phyloP scores from a whole-genome alignment of 177 flowering plant species.

The Vitis hybrid region DNA sequence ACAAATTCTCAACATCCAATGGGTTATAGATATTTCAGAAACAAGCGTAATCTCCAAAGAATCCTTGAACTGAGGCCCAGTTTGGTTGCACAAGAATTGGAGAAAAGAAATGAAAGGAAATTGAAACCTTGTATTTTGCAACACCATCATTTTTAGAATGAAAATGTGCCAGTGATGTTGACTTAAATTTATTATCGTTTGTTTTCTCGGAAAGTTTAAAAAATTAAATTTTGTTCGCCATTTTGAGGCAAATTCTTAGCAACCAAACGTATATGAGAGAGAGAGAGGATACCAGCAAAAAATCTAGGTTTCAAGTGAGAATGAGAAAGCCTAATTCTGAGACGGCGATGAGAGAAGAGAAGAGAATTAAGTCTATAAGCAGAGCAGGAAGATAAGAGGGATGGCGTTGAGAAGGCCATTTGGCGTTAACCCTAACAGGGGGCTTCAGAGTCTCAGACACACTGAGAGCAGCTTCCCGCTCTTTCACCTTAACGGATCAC shows the following conservation, averaged over 20 bases:
- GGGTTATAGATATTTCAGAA: neutral
- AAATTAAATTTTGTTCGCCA: neutral
- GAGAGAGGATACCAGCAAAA: slow-evolving; percentile 29
- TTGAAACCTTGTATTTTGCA: too few relatives aligned
- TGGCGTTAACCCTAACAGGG: neutral
- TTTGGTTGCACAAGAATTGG: neutral
- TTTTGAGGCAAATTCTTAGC: too few relatives aligned
- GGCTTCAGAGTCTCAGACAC: too few relatives aligned
- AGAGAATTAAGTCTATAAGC: slow-evolving; percentile 44
- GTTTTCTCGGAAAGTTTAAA: neutral
- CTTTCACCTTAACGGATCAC: too few relatives aligned
- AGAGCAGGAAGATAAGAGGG: slow-evolving; percentile 43
- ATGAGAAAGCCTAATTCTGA: slow-evolving; percentile 21
- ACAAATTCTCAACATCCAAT: neutral
- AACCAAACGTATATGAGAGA: slow-evolving; percentile 1
- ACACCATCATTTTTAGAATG: too few relatives aligned
- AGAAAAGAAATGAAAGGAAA: neutral
- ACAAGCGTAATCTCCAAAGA: neutral
- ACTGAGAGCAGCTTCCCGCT: too few relatives aligned
- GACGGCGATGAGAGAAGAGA: slow-evolving; percentile 46
- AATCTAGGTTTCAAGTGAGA: slow-evolving; percentile 21
- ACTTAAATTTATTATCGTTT: neutral
- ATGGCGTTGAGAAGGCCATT: slow-evolving; percentile 46
- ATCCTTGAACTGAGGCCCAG: neutral
- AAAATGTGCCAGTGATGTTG: neutral